Base-by-base conservation (phyloP, 208 protist genomes). In the Balamuthia mandrillaris region DNA sequence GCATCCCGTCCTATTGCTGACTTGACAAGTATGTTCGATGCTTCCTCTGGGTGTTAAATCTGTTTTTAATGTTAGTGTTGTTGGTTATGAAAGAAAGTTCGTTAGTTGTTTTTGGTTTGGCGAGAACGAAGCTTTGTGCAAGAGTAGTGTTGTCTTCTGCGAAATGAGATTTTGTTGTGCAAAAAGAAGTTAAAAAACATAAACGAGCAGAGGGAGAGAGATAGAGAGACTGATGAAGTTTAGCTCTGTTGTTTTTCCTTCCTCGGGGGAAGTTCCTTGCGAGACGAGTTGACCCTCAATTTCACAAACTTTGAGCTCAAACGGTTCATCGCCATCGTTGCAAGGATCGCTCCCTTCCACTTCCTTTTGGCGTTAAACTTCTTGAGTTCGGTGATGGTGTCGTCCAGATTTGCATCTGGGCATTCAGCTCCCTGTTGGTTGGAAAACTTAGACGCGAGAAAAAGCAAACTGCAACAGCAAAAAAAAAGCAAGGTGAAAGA, bases 351-450 rank as follows among this genome's bases (percentile, higher is more conserved):
- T n/a, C 58, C 56, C 75, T 84, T 84, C 41, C 37, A 84, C 77
- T 84, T 84, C 41, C 77, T 45, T 42, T 70, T 65, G 77, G 77
- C 77, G 54, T 84, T 84, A 56, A 84, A 84, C 56, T 65, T 84
- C 77, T 84, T 84, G 41, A 84, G 37, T n/a, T 70, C 41, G 33
- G 27, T 54, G 41, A 84, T 49, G 2, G 77, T 84, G 35, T 24
- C 52, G 10, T 84, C 35, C 52, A 84, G 54, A 31, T 84, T 49
- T 1, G 14, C 54, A 24, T 58, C 24, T 3, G 70, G 45, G 1
- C 27, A n/a, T 24, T 29, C 70, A 2, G 65, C 35, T 7, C 65
- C 65, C 65, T 74, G 60, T 33, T 14, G n/a, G n/a, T n/a, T n/a
- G n/a, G n/a, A n/a, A n/a, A n/a, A n/a, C n/a, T n/a, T n/a, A n/a